phyloP scores from a whole-genome alignment of 1,139 yeast species.

The Geotrichum restrictum region DNA sequence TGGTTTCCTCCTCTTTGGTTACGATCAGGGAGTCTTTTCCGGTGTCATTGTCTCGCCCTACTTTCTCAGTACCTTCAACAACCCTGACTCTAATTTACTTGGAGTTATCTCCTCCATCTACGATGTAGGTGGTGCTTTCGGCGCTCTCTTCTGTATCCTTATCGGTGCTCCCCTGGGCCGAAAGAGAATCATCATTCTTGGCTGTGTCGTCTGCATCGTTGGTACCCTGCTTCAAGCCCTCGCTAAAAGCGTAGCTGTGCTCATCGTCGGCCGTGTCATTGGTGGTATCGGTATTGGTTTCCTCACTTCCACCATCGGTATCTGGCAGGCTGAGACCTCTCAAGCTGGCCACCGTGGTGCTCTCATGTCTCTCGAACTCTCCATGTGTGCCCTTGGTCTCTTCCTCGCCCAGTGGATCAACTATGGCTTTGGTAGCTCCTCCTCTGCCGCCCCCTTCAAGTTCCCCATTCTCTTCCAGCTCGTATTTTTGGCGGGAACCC shows the following conservation, averaged over 20 bases:
- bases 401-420: conserved; percentile 69
- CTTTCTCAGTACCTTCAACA: conserved; percentile 48
- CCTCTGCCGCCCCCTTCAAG: conserved; percentile 48
- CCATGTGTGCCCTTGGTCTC: conserved; percentile 68
- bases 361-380: conserved; percentile 66
- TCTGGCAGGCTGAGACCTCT: conserved; percentile 78
- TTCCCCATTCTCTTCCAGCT: conserved; percentile 41
- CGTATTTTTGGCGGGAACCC: conserved; percentile 30
- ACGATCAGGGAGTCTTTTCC: conserved; percentile 77
- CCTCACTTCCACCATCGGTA: conserved; percentile 75
- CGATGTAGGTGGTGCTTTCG: conserved; percentile 73
- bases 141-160: conserved; percentile 60
- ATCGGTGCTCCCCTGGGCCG: conserved; percentile 66
- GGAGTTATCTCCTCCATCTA: conserved; percentile 71
- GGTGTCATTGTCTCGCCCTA: conserved; percentile 58
- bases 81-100: conserved; percentile 45
- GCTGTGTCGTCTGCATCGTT: conserved; percentile 55
- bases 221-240: conserved; percentile 65
- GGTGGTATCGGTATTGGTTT: conserved; percentile 80
- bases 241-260: conserved; percentile 61
- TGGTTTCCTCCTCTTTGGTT: conserved; percentile 71
- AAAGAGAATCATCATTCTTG: conserved; percentile 57
- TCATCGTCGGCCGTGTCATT: conserved; percentile 67
- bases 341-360: conserved; percentile 68
- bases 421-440: conserved; percentile 48